Evolutionary conservation across 192 early-diverging fungal species (phyloP), one percentile per base, ranked within the genome.

Genomic region (Gaertneriomyces semiglobifer): DNA sequence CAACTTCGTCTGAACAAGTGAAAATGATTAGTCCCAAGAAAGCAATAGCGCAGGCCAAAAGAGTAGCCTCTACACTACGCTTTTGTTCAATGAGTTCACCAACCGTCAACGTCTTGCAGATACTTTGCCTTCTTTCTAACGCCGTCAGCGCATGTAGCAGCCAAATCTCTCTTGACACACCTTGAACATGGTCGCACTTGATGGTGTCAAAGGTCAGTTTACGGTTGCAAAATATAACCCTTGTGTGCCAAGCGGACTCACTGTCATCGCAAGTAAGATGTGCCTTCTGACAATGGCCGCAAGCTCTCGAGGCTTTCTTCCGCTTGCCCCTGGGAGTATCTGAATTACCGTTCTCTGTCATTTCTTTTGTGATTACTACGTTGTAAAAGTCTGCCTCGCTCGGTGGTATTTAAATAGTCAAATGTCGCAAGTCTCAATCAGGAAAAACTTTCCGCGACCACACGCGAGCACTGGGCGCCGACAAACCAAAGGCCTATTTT

Each of bases 41-140:
- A 33, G 2, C 25, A 33, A 33, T 2, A 33, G 25, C 25, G 25
- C 25, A 1, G 25, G 2, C 25, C 25, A 33, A 2, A 33, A 33
- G 25, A 33, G 25, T 33, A 33, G 25, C 25, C 25, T 33, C 2
- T 33, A 0, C 25, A 33, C 25, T 33, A 33, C 25, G 2, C 25
- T 33, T 33, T n/a, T n/a, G 48, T 50, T 50, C 2, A 50, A 58
- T 9, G 25, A 33, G 2, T 33, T 33, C 25, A 53, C 50, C 40
- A 20, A 62, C 41, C 57, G 44, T 68, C 66, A 0, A 68, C 72
- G 53, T 91, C 92, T 63, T 88, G 80, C 54, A 94, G 77, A 62
- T 97, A 95, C 78, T 97, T 97, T 38, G 93, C 92, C 72, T 88
- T 93, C 70, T 94, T 97, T 65, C 93, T 84, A 20, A 79, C 74